phyloP scores from a whole-genome alignment of 805 yeast species.

The Wickerhamomyces mucosus region DNA sequence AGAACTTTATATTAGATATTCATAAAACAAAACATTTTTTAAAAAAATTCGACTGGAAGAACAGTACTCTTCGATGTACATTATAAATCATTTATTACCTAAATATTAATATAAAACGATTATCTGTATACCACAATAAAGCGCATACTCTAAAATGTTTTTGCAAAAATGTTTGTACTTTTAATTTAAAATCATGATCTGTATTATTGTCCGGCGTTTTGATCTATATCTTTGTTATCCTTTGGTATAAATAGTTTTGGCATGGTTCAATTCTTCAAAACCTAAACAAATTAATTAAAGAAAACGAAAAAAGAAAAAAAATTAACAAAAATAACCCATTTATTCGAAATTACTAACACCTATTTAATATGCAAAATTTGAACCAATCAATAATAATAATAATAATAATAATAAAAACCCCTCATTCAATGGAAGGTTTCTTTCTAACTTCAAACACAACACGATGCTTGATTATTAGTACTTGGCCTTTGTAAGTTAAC shows the following conservation, averaged over 20 bases:
- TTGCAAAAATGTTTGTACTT: too few species aligned
- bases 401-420: too few species aligned
- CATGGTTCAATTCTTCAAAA: neutral
- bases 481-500: slow-evolving; percentile 34
- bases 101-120: neutral
- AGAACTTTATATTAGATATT: slow-evolving; percentile 30
- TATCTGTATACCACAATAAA: neutral
- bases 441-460: slow-evolving; percentile 29
- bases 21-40: neutral
- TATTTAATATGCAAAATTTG: too few species aligned
- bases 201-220: too few species aligned
- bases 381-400: too few species aligned
- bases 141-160: neutral
- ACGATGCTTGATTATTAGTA: slow-evolving; percentile 31
- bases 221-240: too few species aligned
- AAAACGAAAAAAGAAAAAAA: neutral
- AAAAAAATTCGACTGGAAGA: neutral
- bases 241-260: too few species aligned
- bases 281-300: neutral
- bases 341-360: too few species aligned
- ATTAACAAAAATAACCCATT: neutral
- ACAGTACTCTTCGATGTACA: neutral
- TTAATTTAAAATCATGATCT: too few species aligned
- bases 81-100: neutral
- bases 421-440: too few species aligned